Evolutionary conservation across 2,329 filamentous ascomycete genomes (phyloP), one percentile per base, ranked within the genome.

Genomic region (Capronia coronata): DNA sequence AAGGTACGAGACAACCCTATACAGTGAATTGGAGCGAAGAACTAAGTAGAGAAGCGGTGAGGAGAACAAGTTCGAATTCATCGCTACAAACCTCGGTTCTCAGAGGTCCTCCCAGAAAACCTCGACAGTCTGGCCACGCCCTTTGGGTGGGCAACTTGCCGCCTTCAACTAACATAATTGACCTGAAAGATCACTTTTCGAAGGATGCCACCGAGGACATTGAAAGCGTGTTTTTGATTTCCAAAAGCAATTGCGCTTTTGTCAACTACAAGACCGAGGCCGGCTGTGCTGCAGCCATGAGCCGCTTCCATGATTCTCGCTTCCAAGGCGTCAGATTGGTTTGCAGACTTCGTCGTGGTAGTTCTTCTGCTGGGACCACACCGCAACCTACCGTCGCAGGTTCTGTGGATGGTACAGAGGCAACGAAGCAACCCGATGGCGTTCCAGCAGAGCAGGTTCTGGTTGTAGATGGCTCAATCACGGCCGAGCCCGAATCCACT

Each of bases 71-170:
- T 40, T 61, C 62, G 2, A 62, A 50, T 37, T 59, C 58, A 13
- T 61, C 58, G 3, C 37, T 57, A 22, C 55, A 60, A 29, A 60
- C 66, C 8, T 67, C 61, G 13, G 63, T 71, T 2, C 78, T 78
- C 27, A 74, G 80, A 58, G 81, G 81, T n/a, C 80, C 80, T 3
- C 79, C 80, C 29, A 72, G 81, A 58, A 84, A 84, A 61, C 81
- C 81, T 5, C 80, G 77, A 61, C 78, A 83, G 63, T 82, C 76
- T 73, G 91, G 90, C 1, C 86, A 95, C 65, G 91, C 91, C 0
- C 82, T 97, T 16, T 97, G 93, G 91, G 87, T 97, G 22, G 93
- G 93, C 34, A 97, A 97, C 64, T 74, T 97, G 0, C 90, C 91
- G 2, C 86, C 87, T 0, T 85, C 87, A 42, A 86, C 89, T 0